A percentile compares a stretch with the other conserved stretches of the same genome.
These are phyloP conservation scores for Zizania latifolia DNA, from an alignment of 176 grass and related monocot genomes.

Conservation along the genomic window DNA sequence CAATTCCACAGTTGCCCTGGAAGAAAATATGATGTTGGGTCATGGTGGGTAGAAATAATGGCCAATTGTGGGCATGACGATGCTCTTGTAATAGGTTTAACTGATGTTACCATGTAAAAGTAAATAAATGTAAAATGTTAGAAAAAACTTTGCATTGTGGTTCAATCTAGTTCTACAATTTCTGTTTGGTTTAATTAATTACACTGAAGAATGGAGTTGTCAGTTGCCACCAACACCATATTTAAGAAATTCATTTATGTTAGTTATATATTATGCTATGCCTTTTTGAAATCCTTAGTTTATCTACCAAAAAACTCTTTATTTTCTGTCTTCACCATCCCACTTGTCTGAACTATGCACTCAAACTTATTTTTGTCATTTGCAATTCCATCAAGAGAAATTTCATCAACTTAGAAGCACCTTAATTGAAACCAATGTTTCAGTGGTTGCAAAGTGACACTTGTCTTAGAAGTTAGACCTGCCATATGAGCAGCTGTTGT, in stretches of 20 bases:
- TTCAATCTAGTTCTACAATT: neutral
- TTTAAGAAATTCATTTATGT: neutral
- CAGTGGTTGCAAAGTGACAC: neutral
- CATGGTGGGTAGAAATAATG: neutral
- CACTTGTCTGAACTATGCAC: neutral
- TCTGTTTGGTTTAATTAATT: neutral
- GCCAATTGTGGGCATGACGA: neutral
- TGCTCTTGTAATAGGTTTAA: neutral
- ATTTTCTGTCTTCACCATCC: neutral
- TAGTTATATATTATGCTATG: slow-evolving; percentile 3
- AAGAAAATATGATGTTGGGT: neutral
- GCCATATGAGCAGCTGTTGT: neutral
- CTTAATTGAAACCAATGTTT: neutral
- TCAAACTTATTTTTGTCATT: neutral
- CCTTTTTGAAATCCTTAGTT: neutral
- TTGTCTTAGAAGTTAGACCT: neutral
- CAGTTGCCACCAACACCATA: neutral
- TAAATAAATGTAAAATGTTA: neutral
- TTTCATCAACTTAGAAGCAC: neutral
- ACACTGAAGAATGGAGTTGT: neutral
- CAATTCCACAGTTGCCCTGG: neutral
- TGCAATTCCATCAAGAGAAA: neutral
- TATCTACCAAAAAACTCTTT: too few relatives aligned
- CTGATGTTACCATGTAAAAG: neutral
- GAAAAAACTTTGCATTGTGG: neutral